Conservation (phyloP, 148 eudicot genomes). For the Rheum nobile region DNA sequence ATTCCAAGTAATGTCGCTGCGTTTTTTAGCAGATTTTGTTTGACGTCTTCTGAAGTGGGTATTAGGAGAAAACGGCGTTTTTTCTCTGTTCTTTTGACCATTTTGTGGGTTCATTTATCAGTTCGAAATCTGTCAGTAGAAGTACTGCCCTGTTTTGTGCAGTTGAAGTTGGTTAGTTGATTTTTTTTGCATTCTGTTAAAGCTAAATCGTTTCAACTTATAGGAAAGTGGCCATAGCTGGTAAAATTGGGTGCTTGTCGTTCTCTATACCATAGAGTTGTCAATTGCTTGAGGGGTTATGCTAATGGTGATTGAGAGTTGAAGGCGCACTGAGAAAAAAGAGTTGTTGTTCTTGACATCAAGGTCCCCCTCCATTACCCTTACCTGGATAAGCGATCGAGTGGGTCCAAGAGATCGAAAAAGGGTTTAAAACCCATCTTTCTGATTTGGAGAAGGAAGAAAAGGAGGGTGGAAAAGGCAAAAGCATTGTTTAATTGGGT, state of each 20-base stretch:
- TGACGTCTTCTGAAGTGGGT: background rate
- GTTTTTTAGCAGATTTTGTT: background rate
- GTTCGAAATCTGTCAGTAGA: background rate
- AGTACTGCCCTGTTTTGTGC: background rate
- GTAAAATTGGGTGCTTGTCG: background rate
- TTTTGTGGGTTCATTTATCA: background rate
- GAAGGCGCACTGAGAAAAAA: slow-evolving; percentile 3
- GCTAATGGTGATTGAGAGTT: slow-evolving; percentile 5
- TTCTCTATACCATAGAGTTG: background rate
- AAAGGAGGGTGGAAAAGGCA: slow-evolving; percentile 5
- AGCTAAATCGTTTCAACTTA: background rate
- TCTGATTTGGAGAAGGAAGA: background rate
- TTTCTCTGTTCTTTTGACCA: background rate
- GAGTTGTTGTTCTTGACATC: slow-evolving; percentile 8
- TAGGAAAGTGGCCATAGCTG: background rate
- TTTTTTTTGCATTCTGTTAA: background rate
- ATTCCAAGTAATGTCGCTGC: background rate
- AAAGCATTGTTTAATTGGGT: slow-evolving; percentile 4
- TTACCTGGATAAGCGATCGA: slow-evolving; percentile 6
- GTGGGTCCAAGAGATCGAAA: slow-evolving; percentile 8
- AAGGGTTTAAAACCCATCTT: slow-evolving; percentile 1
- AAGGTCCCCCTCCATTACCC: slow-evolving; percentile 9
- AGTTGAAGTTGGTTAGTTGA: background rate
- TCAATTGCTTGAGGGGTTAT: background rate
- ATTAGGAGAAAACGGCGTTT: background rate